These are phyloP conservation scores for Neurospora sublineolata DNA, from an alignment of 495 filamentous ascomycete genomes.

Conservation along the genomic window DNA sequence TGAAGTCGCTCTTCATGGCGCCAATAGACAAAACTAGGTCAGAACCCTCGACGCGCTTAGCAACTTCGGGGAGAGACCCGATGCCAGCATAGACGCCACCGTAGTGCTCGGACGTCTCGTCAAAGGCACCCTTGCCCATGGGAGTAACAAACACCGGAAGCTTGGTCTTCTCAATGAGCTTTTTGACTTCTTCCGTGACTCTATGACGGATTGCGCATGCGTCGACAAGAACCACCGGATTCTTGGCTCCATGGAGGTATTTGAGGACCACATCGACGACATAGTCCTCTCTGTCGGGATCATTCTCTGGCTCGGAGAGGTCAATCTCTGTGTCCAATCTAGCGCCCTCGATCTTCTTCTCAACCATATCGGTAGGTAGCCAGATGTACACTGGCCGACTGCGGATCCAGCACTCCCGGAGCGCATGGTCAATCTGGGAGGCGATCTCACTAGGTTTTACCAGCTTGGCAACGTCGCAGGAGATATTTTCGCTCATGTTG, in stretches of 20 bases:
- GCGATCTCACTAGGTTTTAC: conserved; percentile 58
- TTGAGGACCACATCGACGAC: conserved; percentile 70
- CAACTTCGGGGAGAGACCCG: conserved; percentile 60
- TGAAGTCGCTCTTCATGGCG: conserved; percentile 77
- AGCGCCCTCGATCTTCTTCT: conserved; percentile 65
- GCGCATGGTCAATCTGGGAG: conserved; percentile 64
- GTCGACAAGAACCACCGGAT: conserved; percentile 76
- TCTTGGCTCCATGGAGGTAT: conserved; percentile 63
- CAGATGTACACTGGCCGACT: conserved; percentile 75
- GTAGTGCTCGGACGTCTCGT: conserved; percentile 64
- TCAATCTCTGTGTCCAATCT: conserved; percentile 57
- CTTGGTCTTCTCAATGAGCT: conserved; percentile 62
- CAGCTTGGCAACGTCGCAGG: conserved; percentile 57
- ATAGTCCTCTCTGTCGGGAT: conserved; percentile 66
- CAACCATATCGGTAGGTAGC: conserved; percentile 75
- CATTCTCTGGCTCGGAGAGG: conserved; percentile 50
- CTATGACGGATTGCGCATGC: conserved; percentile 81
- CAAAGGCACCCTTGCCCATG: conserved; percentile 83
- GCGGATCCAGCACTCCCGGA: conserved; percentile 66
- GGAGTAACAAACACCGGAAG: conserved; percentile 80
- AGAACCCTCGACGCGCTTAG: conserved; percentile 62
- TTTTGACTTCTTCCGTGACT: conserved; percentile 62
- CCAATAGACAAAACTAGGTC: conserved; percentile 80
- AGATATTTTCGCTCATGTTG: conserved; percentile 63
- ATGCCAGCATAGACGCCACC: conserved; percentile 81